Conservation (phyloP, 768 basidiomycete species). For the Dendrothele bispora region DNA sequence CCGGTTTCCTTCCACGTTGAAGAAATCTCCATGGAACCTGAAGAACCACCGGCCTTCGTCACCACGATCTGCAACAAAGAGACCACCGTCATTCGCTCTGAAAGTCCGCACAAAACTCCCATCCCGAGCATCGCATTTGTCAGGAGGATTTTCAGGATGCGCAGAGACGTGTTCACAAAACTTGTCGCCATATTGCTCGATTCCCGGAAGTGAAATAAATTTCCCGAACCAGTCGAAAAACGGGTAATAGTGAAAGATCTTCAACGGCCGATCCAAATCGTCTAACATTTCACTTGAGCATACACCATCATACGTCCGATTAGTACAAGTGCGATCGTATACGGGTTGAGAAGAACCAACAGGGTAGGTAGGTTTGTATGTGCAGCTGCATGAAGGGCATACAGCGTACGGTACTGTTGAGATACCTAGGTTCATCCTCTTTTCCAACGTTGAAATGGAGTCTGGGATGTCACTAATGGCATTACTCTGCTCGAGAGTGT, state of each 20-base stretch:
- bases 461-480: neutral
- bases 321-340: neutral
- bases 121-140: neutral
- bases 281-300: neutral
- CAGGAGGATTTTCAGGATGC: neutral
- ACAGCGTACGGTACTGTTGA: neutral
- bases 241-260: neutral
- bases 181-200: neutral
- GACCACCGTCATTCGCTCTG: neutral
- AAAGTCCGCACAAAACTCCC: neutral
- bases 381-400: neutral
- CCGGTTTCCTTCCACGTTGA: neutral
- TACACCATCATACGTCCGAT: neutral
- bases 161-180: neutral
- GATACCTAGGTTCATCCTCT: neutral
- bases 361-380: neutral
- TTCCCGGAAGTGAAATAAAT: neutral
- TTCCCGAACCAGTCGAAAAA: neutral
- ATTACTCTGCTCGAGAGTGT: neutral
- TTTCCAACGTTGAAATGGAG: neutral
- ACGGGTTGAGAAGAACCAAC: neutral
- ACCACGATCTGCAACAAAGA: neutral
- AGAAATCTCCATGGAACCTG: slow-evolving; percentile 1
- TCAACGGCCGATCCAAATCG: neutral
- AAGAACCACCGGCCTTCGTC: slow-evolving; percentile 6